Conservation (phyloP, 1,139 yeast species). For the Sugiyamaella sp. region DNA sequence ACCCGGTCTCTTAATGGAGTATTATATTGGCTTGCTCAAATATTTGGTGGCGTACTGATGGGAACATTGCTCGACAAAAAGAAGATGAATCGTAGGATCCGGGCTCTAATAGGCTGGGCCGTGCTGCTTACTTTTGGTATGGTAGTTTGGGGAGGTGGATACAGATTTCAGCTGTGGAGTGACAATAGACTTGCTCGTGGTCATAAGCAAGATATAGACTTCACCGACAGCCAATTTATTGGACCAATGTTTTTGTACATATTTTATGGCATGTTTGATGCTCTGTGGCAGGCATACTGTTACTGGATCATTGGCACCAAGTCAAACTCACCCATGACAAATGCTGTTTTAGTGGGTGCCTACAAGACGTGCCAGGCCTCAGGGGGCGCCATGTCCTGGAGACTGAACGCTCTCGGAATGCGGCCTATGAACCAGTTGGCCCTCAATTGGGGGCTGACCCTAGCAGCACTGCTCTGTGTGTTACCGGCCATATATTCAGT, state of each 20-base stretch:
- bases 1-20: slow-evolving; percentile 62
- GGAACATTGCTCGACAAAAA: slow-evolving; percentile 53
- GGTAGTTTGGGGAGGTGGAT: slow-evolving; percentile 62
- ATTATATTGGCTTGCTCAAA: slow-evolving; percentile 61
- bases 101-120: slow-evolving; percentile 56
- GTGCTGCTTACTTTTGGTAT: slow-evolving; percentile 47
- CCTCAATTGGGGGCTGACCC: slow-evolving; percentile 56
- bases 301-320: slow-evolving; percentile 59
- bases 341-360: slow-evolving; percentile 57
- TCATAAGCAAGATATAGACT: slow-evolving; percentile 26
- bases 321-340: slow-evolving; percentile 56
- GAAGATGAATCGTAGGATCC: slow-evolving; percentile 46
- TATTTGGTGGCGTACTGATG: slow-evolving; percentile 55
- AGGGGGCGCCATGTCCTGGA: slow-evolving; percentile 62
- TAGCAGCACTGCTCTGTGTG: slow-evolving; percentile 50
- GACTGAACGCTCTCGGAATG: slow-evolving; percentile 50
- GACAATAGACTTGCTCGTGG: slow-evolving; percentile 23
- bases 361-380: slow-evolving; percentile 61
- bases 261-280: slow-evolving; percentile 59
- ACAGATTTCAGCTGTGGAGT: slow-evolving; percentile 47
- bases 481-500: slow-evolving; percentile 41
- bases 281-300: slow-evolving; percentile 56
- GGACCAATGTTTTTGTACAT: slow-evolving; percentile 43
- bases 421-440: slow-evolving; percentile 53
- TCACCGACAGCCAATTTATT: slow-evolving; percentile 22